Evolutionary conservation across 768 basidiomycete species (phyloP).

Genomic region (Tulasnella sp.): DNA sequence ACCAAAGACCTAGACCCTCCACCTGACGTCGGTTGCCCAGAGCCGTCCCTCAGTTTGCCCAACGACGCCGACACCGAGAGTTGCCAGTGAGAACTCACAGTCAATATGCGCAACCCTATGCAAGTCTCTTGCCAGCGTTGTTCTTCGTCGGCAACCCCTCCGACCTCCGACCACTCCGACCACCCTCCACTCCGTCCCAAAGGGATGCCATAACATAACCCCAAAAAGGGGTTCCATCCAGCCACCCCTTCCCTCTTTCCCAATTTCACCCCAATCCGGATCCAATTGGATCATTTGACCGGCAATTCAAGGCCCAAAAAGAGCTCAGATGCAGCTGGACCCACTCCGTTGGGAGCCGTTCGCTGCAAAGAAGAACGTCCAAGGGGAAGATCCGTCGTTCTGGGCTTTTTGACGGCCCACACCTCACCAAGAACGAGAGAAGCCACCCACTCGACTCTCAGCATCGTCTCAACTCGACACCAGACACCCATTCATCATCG

Average conservation of each 20-base stretch:
- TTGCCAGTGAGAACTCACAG: not conserved
- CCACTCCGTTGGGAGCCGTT: not conserved
- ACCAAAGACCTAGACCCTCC: not conserved
- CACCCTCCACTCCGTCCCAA: not conserved
- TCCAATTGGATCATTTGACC: not conserved
- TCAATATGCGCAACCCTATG: not conserved
- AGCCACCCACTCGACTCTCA: not conserved
- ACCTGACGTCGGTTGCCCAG: not conserved
- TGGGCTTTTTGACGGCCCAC: not conserved
- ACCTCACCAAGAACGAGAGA: not conserved
- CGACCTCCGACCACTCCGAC: not conserved
- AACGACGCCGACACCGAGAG: not conserved
- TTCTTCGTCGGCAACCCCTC: not conserved
- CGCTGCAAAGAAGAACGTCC: not conserved
- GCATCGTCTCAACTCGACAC: not conserved
- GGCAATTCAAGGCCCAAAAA: not conserved
- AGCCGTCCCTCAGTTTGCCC: not conserved
- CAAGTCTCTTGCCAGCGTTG: not conserved
- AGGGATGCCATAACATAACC: not conserved
- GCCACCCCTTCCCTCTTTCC: not conserved
- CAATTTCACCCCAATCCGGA: not conserved
- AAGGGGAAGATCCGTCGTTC: not conserved
- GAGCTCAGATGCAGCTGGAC: not conserved
- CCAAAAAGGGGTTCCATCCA: not conserved
- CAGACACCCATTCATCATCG: not conserved